These are phyloP conservation scores for Suillus bovinus DNA, from an alignment of 768 basidiomycete species.

Conservation along the genomic window DNA sequence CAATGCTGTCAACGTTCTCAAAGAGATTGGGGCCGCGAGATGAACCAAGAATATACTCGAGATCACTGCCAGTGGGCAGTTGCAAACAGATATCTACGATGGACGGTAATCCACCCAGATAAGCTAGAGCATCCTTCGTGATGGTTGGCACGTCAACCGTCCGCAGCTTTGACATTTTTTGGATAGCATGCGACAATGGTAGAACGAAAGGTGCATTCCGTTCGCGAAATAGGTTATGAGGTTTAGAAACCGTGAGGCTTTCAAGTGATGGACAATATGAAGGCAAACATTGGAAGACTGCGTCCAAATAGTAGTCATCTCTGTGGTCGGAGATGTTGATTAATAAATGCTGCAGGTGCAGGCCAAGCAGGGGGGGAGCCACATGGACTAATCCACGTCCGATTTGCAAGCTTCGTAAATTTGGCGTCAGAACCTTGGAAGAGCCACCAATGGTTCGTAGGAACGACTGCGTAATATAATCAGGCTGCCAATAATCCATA, in stretches of 20 bases:
- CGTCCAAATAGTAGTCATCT: not conserved
- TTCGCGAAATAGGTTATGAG: no score
- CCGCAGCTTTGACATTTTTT: not conserved
- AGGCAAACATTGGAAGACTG: not conserved
- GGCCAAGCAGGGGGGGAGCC: not conserved
- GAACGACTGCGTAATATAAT: not conserved
- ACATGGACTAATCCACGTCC: not conserved
- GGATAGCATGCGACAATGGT: not conserved
- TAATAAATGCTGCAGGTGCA: not conserved
- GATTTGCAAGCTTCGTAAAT: not conserved
- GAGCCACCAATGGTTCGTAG: not conserved
- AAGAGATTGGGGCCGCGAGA: not conserved
- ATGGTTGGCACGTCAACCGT: not conserved
- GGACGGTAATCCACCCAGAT: not conserved
- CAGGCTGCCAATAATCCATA: not conserved
- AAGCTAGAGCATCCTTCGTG: not conserved
- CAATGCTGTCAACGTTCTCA: not conserved
- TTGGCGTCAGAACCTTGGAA: not conserved
- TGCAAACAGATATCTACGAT: not conserved
- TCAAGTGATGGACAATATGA: not conserved
- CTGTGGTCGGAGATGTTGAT: not conserved
- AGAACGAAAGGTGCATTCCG: not conserved
- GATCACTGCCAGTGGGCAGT: not conserved
- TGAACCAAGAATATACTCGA: not conserved
- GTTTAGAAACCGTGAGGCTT: not conserved